Evolutionary conservation across 495 filamentous ascomycete species (phyloP).

Genomic region (Penicillium samsonianum): DNA sequence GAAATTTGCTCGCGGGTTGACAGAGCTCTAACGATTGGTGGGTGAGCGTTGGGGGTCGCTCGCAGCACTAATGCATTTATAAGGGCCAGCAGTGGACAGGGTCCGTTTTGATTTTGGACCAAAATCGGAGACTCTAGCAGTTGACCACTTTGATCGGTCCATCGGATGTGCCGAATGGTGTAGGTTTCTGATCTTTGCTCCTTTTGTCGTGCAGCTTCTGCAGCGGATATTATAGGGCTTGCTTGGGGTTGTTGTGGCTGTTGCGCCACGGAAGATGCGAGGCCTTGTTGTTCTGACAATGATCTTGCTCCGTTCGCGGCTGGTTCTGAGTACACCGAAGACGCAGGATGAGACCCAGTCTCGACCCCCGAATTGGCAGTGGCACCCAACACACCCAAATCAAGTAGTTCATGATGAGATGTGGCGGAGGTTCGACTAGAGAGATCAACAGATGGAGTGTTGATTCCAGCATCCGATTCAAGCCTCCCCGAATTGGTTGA

Average conservation of each 20-base stretch:
- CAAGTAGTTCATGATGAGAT: slow-evolving; percentile 45
- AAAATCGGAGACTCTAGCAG: slow-evolving; percentile 72
- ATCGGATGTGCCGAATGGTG: slow-evolving; percentile 68
- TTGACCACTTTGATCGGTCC: slow-evolving; percentile 48
- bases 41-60: slow-evolving; percentile 61
- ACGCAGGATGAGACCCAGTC: slow-evolving; percentile 10
- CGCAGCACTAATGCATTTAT: slow-evolving; percentile 89
- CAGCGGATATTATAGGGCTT: slow-evolving; percentile 27
- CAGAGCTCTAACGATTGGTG: slow-evolving; percentile 74
- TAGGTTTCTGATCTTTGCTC: slow-evolving; percentile 64
- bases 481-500: slow-evolving; percentile 17
- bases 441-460: slow-evolving; percentile 27
- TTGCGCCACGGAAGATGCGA: neutral
- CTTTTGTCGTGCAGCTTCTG: slow-evolving; percentile 40
- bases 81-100: slow-evolving; percentile 88
- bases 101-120: slow-evolving; percentile 90
- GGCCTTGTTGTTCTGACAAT: slow-evolving; percentile 2
- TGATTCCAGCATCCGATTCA: slow-evolving; percentile 25
- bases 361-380: slow-evolving; percentile 7
- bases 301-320: slow-evolving; percentile 1
- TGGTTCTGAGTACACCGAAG: slow-evolving; percentile 21
- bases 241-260: slow-evolving; percentile 8
- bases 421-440: slow-evolving; percentile 37
- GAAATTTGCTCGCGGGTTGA: slow-evolving; percentile 83
- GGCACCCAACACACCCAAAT: slow-evolving; percentile 29